Evolutionary conservation across 306 rosid species (phyloP), one percentile per base, ranked within the genome.

Genomic region (Quercus aquifolioides): DNA sequence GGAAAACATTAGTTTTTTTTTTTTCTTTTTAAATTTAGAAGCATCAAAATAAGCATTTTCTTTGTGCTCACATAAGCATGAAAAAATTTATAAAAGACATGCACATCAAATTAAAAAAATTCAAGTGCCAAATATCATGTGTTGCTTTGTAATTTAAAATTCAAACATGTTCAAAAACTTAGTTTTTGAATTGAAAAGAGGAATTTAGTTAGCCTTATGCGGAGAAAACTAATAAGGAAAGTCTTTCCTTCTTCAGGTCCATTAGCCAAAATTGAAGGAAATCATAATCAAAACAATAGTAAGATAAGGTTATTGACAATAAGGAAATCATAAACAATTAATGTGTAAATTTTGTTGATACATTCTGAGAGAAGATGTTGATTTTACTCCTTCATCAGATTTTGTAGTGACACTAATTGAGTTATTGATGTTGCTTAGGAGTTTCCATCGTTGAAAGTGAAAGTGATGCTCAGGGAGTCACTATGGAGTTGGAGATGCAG

Each of bases 401-500:
- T 31, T 43, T 59, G 21, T 68, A 35, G 23, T 75, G 23, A 49
- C 14, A 59, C 79, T 84, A 74, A 88, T 43, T 54, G 62, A 76
- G 79, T 74, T 76, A 13, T 25, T 76, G 51, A 71, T 73, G 71
- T 81, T 82, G 31, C 76, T 1, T 74, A 92, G 98, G 99, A 79
- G 84, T 92, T 82, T 31, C 89, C 38, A 84, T 92, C 33, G 60
- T 91, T 76, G 99, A 95, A 79, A 90, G 78, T 55, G 89, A 90
- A 71, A 81, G 91, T 79, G 90, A 84, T 41, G 8, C 77, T 77
- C 80, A 54, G 13, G 95, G 91, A 77, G 81, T 92, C 49, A 92
- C 97, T 18, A 75, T 95, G 87, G 98, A 95, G 88, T 75, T 95
- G 77, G 99, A 95, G 84, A 82, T 95, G 88, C 94, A 95, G 60